Conservation (phyloP, 495 filamentous ascomycete genomes). For the Tuber microsphaerosporum region DNA sequence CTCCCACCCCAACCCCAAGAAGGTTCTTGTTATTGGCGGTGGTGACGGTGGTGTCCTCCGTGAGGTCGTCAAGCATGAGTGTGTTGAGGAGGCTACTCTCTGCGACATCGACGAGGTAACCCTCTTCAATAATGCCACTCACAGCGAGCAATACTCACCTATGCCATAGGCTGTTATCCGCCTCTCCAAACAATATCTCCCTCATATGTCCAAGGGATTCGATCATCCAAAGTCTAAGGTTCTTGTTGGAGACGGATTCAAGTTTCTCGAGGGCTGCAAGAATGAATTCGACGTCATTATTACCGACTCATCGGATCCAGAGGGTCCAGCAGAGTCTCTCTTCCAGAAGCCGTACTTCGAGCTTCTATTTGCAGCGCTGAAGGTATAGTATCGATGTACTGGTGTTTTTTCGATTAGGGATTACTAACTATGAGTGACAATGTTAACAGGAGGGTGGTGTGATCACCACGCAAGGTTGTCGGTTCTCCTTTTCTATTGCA, state of each 20-base stretch:
- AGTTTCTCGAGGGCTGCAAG: slow-evolving; percentile 86
- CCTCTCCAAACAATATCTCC: slow-evolving; percentile 96
- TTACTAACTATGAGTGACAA: background rate
- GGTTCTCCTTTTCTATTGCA: slow-evolving; percentile 60
- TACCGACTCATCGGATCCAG: slow-evolving; percentile 94
- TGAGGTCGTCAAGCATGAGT: slow-evolving; percentile 94
- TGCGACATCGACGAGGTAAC: slow-evolving; percentile 96
- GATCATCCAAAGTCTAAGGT: slow-evolving; percentile 84
- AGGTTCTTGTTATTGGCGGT: slow-evolving; percentile 94
- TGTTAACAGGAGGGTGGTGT: slow-evolving; percentile 71
- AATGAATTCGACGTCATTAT: slow-evolving; percentile 99
- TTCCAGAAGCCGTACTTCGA: slow-evolving; percentile 99
- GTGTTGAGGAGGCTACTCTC: slow-evolving; percentile 79
- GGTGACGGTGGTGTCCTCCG: slow-evolving; percentile 95
- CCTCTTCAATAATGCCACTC: background rate
- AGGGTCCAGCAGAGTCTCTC: slow-evolving; percentile 87
- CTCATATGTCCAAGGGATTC: slow-evolving; percentile 86
- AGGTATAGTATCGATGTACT: slow-evolving; percentile 9
- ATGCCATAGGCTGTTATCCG: slow-evolving; percentile 77
- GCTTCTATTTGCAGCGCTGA: slow-evolving; percentile 77
- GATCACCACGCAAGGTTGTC: slow-evolving; percentile 99
- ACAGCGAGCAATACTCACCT: background rate
- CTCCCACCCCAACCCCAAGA: slow-evolving; percentile 95
- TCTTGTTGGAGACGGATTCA: slow-evolving; percentile 94
- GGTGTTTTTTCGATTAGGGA: background rate